Evolutionary conservation across 2,329 filamentous ascomycete species (phyloP).

Genomic region (Fusarium duplospermum): DNA sequence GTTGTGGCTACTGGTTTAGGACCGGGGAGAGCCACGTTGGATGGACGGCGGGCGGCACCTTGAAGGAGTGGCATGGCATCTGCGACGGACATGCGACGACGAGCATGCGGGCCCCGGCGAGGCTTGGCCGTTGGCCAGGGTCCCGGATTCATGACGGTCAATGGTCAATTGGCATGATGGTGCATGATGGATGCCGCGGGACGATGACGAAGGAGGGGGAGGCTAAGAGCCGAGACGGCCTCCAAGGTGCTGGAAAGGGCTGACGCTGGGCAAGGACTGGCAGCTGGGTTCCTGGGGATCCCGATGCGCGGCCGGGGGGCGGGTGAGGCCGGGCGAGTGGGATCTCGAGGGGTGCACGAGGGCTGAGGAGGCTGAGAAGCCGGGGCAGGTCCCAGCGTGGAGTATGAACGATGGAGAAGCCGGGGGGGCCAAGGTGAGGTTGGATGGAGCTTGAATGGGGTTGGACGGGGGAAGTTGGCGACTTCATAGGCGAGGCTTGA

Average conservation of each 20-base stretch:
- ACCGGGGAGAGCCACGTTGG: slow-evolving; percentile 9
- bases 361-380: slow-evolving; percentile 41
- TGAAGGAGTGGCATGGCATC: slow-evolving; percentile 13
- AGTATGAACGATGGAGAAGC: slow-evolving; percentile 37
- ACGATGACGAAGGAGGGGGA: slow-evolving; percentile 35
- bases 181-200: slow-evolving; percentile 41
- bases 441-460: slow-evolving; percentile 32
- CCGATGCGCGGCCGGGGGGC: slow-evolving; percentile 41
- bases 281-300: slow-evolving; percentile 44
- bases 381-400: slow-evolving; percentile 34
- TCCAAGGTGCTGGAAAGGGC: slow-evolving; percentile 10
- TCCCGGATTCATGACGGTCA: slow-evolving; percentile 27
- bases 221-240: slow-evolving; percentile 26
- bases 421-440: slow-evolving; percentile 3
- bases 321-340: slow-evolving; percentile 42
- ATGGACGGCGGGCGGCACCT: slow-evolving; percentile 4
- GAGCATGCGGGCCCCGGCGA: slow-evolving; percentile 14
- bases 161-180: slow-evolving; percentile 33
- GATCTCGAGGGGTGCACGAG: slow-evolving; percentile 24
- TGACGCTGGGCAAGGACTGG: slow-evolving; percentile 22
- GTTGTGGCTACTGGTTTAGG: slow-evolving; percentile 20
- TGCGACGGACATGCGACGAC: slow-evolving; percentile 1
- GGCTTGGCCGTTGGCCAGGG: slow-evolving; percentile 20
- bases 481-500: slow-evolving; percentile 37
- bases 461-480: slow-evolving; percentile 27